A percentile compares a stretch with the other conserved stretches of the same genome.
Evolutionary conservation across 2,329 filamentous ascomycete species (phyloP).

Genomic region (Colletotrichum tabaci): DNA sequence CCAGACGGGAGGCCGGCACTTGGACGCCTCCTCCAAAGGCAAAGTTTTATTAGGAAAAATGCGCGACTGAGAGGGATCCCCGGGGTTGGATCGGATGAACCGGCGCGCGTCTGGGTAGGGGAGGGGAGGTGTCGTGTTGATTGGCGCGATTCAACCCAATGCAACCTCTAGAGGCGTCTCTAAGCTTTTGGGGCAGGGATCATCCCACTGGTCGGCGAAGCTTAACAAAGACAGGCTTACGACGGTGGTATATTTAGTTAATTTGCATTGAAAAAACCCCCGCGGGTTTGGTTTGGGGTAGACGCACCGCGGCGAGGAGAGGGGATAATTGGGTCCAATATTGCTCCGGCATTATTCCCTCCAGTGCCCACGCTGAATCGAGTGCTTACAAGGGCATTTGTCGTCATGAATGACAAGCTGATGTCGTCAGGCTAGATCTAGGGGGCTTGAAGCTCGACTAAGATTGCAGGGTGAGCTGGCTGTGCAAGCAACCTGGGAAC

Average conservation of each 20-base stretch:
- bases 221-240: slow-evolving; percentile 2
- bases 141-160: slow-evolving; percentile 27
- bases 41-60: neutral
- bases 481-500: slow-evolving; percentile 7
- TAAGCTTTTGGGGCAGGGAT: slow-evolving; percentile 30
- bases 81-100: slow-evolving; percentile 35
- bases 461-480: slow-evolving; percentile 10
- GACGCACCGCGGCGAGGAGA: neutral
- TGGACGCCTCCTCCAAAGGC: neutral
- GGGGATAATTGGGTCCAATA: neutral
- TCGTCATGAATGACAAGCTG: neutral
- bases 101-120: slow-evolving; percentile 10
- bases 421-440: neutral
- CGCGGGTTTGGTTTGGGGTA: neutral
- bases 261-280: neutral
- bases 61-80: neutral
- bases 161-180: slow-evolving; percentile 19
- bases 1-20: slow-evolving; percentile 19
- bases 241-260: too few relatives aligned
- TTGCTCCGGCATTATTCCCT: neutral
- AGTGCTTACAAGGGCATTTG: neutral
- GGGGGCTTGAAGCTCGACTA: neutral
- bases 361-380: neutral
- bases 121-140: neutral
- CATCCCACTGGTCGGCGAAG: slow-evolving; percentile 16